Percentiles rank a stretch among this genome's conserved stretches.
Conservation (phyloP, 495 filamentous ascomycete species). For the Lasiosphaeriaceae sp. region DNA sequence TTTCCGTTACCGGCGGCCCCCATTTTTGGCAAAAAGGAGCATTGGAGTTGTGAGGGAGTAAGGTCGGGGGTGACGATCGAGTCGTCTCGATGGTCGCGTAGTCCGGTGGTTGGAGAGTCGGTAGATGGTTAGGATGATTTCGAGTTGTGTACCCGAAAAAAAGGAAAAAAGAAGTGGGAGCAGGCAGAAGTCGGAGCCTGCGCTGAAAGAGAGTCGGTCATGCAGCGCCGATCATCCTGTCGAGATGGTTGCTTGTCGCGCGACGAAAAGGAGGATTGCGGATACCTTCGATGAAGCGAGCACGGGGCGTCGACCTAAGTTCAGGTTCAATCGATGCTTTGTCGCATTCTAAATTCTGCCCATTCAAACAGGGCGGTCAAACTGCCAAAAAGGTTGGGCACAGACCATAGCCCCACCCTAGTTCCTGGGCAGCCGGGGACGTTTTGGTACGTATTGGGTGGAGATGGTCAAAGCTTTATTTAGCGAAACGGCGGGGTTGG, state of each 20-base stretch:
- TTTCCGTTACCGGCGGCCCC: too few species aligned
- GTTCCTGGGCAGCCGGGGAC: too few species aligned
- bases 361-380: constrained; percentile 7
- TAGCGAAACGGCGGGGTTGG: too few species aligned
- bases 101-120: too few species aligned
- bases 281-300: neutral
- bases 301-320: neutral
- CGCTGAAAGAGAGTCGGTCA: too few species aligned
- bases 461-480: too few species aligned
- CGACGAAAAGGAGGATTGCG: neutral
- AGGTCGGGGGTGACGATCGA: too few species aligned
- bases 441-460: too few species aligned
- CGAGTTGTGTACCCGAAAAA: too few species aligned
- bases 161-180: neutral
- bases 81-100: neutral
- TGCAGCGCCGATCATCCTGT: neutral
- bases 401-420: neutral
- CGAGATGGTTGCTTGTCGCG: neutral
- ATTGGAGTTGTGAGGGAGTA: too few species aligned
- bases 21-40: too few species aligned
- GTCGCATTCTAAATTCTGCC: constrained; percentile 13
- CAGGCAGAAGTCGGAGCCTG: neutral
- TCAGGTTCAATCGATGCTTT: neutral
- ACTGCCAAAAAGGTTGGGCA: neutral
- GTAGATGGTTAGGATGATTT: too few species aligned